Evolutionary conservation across 768 basidiomycete species (phyloP), one percentile per base, ranked within the genome.

Genomic region (Dictyophora rubrovolvata): DNA sequence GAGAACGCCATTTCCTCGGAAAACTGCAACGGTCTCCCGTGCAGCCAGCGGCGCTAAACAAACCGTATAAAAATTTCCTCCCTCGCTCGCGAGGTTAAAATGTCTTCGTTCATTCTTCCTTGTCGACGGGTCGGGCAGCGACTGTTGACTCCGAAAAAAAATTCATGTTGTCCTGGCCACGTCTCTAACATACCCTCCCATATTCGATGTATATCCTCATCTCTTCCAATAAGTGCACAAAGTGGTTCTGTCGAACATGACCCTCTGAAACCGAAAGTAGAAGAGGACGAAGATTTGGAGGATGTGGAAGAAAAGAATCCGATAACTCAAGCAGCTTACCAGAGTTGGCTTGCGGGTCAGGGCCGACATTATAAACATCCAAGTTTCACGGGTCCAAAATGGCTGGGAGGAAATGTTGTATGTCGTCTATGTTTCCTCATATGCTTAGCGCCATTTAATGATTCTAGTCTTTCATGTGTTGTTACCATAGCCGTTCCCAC

Each of bases 401-500:
- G 56, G 56, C 35, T 58, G 10, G 56, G 56, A 6, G 17, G 49
- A 20, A 16, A 52, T 51, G 56, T 58, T 50, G 56, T 58, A 36
- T 34, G 56, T 42, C 21, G 9, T 42, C n/a, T 11, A 18, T 49
- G 23, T 48, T 18, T 52, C 14, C 8, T 52, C 14, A 18, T n/a
- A 18, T n/a, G 48, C 42, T 52, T 37, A 49, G 34, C 48, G 48
- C 28, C 22, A 33, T 52, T 58, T 50, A 58, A 58, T 58, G 47
- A 58, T 60, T 18, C 56, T 60, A 63, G 33, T 62, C 42, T 7
- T 28, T 28, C 7, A 28, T 53, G 21, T 20, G 35, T n/a, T 11
- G n/a, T 56, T 21, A 50, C 12, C 56, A 17, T 59, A 93, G 90
- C 91, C 90, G 0, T 93, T 93, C 68, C 89, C 89, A 12, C 74